Conservation (phyloP, 1,284 basidiomycete species). For the Violaceomyces palustris region DNA sequence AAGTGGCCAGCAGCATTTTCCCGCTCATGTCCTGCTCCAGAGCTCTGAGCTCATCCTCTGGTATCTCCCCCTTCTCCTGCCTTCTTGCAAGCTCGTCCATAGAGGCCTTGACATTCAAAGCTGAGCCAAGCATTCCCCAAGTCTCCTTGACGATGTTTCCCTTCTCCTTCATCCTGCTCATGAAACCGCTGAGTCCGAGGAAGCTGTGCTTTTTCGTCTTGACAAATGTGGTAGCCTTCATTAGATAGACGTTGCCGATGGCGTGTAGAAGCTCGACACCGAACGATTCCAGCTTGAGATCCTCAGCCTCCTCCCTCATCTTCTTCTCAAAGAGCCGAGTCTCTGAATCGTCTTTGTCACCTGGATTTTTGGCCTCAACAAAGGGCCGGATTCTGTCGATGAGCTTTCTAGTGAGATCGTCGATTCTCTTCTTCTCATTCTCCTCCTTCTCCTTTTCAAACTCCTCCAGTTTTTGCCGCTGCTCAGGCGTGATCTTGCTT, state of each 20-base stretch:
- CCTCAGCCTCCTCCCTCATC: constrained; percentile 83
- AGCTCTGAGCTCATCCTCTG: constrained; percentile 64
- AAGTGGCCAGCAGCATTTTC: constrained; percentile 58
- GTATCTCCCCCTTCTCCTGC: constrained; percentile 81
- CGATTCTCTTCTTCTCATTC: constrained; percentile 47
- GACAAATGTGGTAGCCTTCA: constrained; percentile 85
- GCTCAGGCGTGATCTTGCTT: constrained; percentile 70
- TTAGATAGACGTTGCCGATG: constrained; percentile 71
- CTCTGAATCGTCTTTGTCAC: constrained; percentile 77
- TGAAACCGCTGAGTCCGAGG: constrained; percentile 80
- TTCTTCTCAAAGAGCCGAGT: constrained; percentile 61
- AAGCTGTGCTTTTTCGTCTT: constrained; percentile 68
- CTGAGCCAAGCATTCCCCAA: constrained; percentile 56
- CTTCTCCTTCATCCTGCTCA: constrained; percentile 90
- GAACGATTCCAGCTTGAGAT: constrained; percentile 96
- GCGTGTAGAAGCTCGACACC: constrained; percentile 73
- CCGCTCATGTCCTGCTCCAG: constrained; percentile 91
- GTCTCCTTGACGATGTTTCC: constrained; percentile 63
- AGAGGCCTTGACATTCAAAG: constrained; percentile 58
- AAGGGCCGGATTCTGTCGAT: constrained; percentile 52
- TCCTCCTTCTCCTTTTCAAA: constrained; percentile 52
- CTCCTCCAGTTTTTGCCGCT: constrained; percentile 55
- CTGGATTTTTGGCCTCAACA: constrained; percentile 69
- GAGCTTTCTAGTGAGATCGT: constrained; percentile 47
- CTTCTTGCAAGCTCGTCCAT: constrained; percentile 84